Percentiles rank a stretch among this genome's conserved stretches.
Conservation (phyloP, 495 filamentous ascomycete species). For the Penicillium pulvis region DNA sequence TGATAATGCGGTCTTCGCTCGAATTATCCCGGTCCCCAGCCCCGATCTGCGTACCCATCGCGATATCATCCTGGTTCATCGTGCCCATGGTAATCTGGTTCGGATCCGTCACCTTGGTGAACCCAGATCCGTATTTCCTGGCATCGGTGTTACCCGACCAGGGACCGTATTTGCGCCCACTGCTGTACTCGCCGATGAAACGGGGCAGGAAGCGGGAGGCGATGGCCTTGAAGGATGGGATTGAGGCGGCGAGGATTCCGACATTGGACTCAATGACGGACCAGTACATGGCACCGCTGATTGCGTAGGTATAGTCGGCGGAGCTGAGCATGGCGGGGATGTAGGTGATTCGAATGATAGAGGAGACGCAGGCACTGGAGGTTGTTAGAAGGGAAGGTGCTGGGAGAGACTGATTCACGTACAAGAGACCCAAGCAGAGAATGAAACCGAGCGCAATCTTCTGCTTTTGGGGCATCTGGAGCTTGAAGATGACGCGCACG, state of each 20-base stretch:
- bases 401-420: constrained; percentile 7
- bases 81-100: constrained; percentile 24
- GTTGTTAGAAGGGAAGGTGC: background rate
- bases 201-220: constrained; percentile 42
- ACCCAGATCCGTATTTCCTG: constrained; percentile 31
- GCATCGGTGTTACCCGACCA: constrained; percentile 27
- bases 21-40: constrained; percentile 18
- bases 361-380: constrained; percentile 41
- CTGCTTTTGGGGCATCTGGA: constrained; percentile 38
- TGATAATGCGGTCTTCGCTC: constrained; percentile 40
- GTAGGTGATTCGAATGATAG: constrained; percentile 46
- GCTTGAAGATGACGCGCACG: constrained; percentile 39
- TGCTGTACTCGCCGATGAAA: constrained; percentile 43
- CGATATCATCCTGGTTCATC: constrained; percentile 17
- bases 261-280: constrained; percentile 48
- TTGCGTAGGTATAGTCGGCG: constrained; percentile 39
- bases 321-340: constrained; percentile 42
- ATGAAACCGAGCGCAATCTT: constrained; percentile 38
- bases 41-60: constrained; percentile 32
- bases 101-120: constrained; percentile 33
- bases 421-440: constrained; percentile 47
- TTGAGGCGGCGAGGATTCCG: constrained; percentile 43
- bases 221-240: constrained; percentile 47
- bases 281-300: constrained; percentile 48
- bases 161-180: constrained; percentile 30